Percentiles rank a stretch among this genome's conserved stretches.
Conservation (phyloP, 1,284 basidiomycete species). For the Leccinum variabile region DNA sequence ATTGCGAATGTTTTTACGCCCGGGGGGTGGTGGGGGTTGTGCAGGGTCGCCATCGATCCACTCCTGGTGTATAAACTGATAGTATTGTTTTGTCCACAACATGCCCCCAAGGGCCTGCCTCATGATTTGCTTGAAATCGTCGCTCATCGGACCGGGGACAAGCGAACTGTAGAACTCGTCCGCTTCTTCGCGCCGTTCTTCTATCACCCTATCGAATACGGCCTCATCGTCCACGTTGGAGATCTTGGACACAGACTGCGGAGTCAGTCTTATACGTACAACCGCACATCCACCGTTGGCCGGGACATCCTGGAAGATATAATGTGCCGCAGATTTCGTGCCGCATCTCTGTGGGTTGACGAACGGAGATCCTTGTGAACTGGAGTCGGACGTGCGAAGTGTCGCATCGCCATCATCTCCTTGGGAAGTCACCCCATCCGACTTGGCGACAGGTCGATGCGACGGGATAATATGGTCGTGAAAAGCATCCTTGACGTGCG, state of each 20-base stretch:
- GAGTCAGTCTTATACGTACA: constrained; percentile 91
- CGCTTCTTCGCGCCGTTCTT: constrained; percentile 87
- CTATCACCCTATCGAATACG: constrained; percentile 85
- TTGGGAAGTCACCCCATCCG: constrained; percentile 28
- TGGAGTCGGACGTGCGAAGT: constrained; percentile 39
- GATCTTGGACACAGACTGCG: constrained; percentile 73
- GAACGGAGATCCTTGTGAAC: constrained; percentile 52
- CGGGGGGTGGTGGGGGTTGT: constrained; percentile 91
- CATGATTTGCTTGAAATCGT: constrained; percentile 95
- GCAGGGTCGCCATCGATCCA: constrained; percentile 96
- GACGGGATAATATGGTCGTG: constrained; percentile 92
- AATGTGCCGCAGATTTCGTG: constrained; percentile 93
- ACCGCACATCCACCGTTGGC: constrained; percentile 92
- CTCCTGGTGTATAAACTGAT: constrained; percentile 93
- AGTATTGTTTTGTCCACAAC: constrained; percentile 99
- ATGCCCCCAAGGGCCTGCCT: constrained; percentile 97
- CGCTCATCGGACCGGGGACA: constrained; percentile 79
- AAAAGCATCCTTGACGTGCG: constrained; percentile 97
- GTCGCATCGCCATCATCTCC: constrained; percentile 36
- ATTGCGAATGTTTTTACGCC: constrained; percentile 86
- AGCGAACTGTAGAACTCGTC: constrained; percentile 93
- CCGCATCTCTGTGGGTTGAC: constrained; percentile 88
- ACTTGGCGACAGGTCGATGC: constrained; percentile 62
- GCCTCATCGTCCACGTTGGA: constrained; percentile 85
- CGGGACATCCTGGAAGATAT: constrained; percentile 85